phyloP scores from a whole-genome alignment of 192 early-diverging fungal genomes.

The Coemansia sp. region DNA sequence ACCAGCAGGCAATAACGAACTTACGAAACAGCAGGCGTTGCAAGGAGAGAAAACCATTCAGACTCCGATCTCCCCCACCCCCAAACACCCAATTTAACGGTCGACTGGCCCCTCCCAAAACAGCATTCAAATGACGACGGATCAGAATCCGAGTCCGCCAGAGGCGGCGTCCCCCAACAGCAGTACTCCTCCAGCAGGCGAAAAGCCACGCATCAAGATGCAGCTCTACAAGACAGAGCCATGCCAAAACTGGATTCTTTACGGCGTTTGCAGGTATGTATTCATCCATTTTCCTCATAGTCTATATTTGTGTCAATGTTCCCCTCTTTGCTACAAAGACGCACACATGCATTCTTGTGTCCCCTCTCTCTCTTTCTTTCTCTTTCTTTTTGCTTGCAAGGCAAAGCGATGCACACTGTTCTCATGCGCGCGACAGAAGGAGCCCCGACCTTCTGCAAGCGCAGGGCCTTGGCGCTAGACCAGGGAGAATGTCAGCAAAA shows the following conservation, averaged over 20 bases:
- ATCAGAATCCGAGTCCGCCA: slow-evolving; percentile 5
- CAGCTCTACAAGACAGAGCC: slow-evolving; percentile 77
- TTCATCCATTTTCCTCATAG: not conserved
- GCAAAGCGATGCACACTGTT: not conserved
- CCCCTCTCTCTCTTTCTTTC: not conserved
- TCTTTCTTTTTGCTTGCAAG: not conserved
- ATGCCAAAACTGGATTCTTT: slow-evolving; percentile 58
- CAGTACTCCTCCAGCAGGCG: not conserved
- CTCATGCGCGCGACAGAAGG: not conserved
- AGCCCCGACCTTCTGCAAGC: not conserved
- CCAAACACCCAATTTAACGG: not conserved
- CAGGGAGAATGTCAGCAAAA: too few species aligned
- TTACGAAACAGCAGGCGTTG: not conserved
- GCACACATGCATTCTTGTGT: not conserved
- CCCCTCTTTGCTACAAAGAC: not conserved
- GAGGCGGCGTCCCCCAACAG: not conserved
- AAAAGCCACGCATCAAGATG: slow-evolving; percentile 47
- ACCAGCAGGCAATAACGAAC: not conserved
- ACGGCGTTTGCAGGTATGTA: slow-evolving; percentile 58
- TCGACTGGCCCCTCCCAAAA: not conserved
- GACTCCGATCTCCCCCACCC: not conserved
- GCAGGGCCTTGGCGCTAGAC: too few species aligned
- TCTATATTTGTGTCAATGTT: not conserved
- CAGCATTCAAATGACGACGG: not conserved
- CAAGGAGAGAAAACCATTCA: not conserved